Evolutionary conservation across 2,329 filamentous ascomycete species (phyloP), one percentile per base, ranked within the genome.

Genomic region (Passalora sequoiae): DNA sequence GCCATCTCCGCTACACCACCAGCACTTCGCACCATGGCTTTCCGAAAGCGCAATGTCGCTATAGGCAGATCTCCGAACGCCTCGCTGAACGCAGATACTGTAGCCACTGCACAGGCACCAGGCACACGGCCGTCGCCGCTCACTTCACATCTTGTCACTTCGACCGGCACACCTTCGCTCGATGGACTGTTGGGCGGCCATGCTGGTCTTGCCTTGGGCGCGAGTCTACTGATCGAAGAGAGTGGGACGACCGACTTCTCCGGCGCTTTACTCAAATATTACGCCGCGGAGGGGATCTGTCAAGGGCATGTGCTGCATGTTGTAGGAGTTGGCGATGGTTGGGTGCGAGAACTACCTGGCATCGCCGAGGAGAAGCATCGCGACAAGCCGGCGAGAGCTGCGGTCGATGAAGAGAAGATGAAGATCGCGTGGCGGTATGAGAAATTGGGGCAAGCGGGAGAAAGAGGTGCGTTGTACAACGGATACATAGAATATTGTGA

Each of bases 381-480:
- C 67, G 21, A 69, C 24, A 66, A 69, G 31, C 58, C 60, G 7
- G 57, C 40, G 68, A 73, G 49, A 42, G 52, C 55, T 56, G 61
- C 32, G 62, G 46, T 46, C n/a, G 68, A 73, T 22, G 58, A 60
- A 28, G 85, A 91, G 50, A 89, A 83, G 66, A 97, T 98, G 92
- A 97, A 95, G 70, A 98, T 98, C 70, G 92, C 92, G 3, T 98
- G 92, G 92, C 78, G 92, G 64, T 98, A 98, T 68, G 89, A 97
- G 66, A 78, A 81, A 24, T 67, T 97, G 40, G 84, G 85, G 12
- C 83, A 84, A 53, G 82, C 81, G 56, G 80, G 80, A 30, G 74
- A 73, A 40, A 65, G 80, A 81, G 81, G 83, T 84, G 73, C 67
- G 76, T 61, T 27, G 35, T 24, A 29, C 40, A 16, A 25, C 15